Percentiles rank a stretch among this genome's conserved stretches.
These are phyloP conservation scores for Penicillium desertorum DNA, from an alignment of 495 filamentous ascomycete genomes.

Conservation along the genomic window DNA sequence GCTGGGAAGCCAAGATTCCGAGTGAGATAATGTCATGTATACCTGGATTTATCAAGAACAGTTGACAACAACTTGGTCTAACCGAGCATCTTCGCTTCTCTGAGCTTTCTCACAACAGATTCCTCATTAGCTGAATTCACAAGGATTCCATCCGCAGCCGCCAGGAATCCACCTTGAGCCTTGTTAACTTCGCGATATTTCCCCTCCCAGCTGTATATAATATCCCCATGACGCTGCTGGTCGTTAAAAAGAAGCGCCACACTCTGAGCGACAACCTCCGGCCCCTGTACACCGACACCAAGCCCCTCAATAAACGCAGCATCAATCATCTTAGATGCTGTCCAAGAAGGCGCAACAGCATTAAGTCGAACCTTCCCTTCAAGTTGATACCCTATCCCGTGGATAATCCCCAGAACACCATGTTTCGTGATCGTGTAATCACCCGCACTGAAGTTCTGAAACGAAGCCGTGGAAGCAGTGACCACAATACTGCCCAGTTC, in stretches of 20 bases:
- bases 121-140: slow-evolving; percentile 20
- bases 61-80: background rate
- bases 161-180: slow-evolving; percentile 27
- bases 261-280: slow-evolving; percentile 39
- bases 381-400: slow-evolving; percentile 25
- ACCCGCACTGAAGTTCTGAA: slow-evolving; percentile 37
- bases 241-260: slow-evolving; percentile 40
- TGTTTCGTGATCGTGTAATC: slow-evolving; percentile 45
- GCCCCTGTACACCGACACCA: slow-evolving; percentile 29
- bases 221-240: slow-evolving; percentile 32
- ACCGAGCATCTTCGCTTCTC: background rate
- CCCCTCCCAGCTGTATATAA: slow-evolving; percentile 42
- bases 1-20: background rate
- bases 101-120: slow-evolving; percentile 14
- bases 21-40: too few relatives aligned
- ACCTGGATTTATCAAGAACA: background rate
- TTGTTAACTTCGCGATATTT: slow-evolving; percentile 43
- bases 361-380: slow-evolving; percentile 36
- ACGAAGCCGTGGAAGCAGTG: slow-evolving; percentile 37
- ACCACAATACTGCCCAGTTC: slow-evolving; percentile 38
- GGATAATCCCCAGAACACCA: slow-evolving; percentile 38
- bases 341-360: slow-evolving; percentile 46
- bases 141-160: slow-evolving; percentile 12
- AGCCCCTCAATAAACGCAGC: slow-evolving; percentile 22
- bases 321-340: slow-evolving; percentile 35